These are phyloP conservation scores for Pichia eremophila DNA, from an alignment of 805 yeast genomes.

Conservation along the genomic window DNA sequence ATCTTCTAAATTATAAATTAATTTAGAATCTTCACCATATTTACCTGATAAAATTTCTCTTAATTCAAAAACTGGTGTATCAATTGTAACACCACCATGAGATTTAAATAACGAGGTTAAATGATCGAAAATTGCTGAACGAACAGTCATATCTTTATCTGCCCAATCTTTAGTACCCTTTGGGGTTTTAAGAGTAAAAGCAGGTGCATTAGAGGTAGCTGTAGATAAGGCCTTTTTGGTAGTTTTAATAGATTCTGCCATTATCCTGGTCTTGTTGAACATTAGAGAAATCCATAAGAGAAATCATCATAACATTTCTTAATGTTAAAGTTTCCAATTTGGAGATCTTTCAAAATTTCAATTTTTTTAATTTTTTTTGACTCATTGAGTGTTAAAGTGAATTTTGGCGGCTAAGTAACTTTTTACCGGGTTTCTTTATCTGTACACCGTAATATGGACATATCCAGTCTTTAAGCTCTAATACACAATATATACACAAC, in stretches of 20 bases:
- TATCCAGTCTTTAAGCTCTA: background rate
- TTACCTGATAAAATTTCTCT: slow-evolving; percentile 94
- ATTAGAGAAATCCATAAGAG: background rate
- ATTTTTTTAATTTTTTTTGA: too few species aligned
- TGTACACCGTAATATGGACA: too few species aligned
- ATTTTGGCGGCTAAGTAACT: too few species aligned
- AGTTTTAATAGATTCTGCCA: background rate
- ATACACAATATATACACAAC: background rate
- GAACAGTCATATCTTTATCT: slow-evolving; percentile 91
- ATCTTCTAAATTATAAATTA: slow-evolving; percentile 92
- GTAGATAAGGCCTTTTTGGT: background rate
- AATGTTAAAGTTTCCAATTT: too few species aligned
- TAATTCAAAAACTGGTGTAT: slow-evolving; percentile 95
- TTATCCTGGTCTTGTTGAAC: background rate
- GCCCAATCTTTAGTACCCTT: slow-evolving; percentile 99
- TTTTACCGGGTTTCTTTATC: too few species aligned
- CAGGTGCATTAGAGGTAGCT: background rate
- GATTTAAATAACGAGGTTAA: slow-evolving; percentile 72
- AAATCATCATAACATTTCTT: too few species aligned
- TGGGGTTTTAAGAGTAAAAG: slow-evolving; percentile 80
- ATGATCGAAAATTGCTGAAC: slow-evolving; percentile 76
- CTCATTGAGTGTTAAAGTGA: too few species aligned
- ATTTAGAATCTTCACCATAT: slow-evolving; percentile 96
- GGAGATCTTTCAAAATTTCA: too few species aligned
- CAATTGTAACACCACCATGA: slow-evolving; percentile 97